These are phyloP conservation scores for Fulvia fulva DNA, from an alignment of 2,329 filamentous ascomycete species.

Conservation along the genomic window DNA sequence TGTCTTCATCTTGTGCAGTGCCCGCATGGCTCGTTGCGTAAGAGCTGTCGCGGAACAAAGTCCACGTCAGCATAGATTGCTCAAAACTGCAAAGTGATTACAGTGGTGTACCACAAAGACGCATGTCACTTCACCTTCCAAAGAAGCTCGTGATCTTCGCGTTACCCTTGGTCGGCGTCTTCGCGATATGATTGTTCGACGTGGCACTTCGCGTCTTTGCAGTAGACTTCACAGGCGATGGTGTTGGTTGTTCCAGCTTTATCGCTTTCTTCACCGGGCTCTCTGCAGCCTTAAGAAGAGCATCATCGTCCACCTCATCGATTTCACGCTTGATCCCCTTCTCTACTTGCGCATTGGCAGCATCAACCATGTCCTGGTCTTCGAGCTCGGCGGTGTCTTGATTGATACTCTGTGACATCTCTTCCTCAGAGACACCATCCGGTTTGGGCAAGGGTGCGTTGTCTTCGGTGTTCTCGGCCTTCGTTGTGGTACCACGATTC, in stretches of 20 bases:
- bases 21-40: background rate
- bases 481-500: constrained; percentile 38
- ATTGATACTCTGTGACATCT: constrained; percentile 40
- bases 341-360: constrained; percentile 27
- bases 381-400: constrained; percentile 40
- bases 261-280: constrained; percentile 38
- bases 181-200: constrained; percentile 49
- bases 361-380: constrained; percentile 25
- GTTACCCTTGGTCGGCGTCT: constrained; percentile 48
- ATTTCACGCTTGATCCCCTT: constrained; percentile 48
- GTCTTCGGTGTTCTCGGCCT: constrained; percentile 47
- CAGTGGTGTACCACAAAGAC: background rate
- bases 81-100: background rate
- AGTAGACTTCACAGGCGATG: constrained; percentile 19
- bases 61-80: background rate
- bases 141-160: constrained; percentile 59
- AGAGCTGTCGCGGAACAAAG: background rate
- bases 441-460: constrained; percentile 50
- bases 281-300: constrained; percentile 25
- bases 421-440: constrained; percentile 21
- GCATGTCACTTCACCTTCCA: constrained; percentile 36
- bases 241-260: constrained; percentile 27
- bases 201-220: constrained; percentile 54
- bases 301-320: constrained; percentile 33
- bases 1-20: background rate